Base-by-base conservation (phyloP, 169 alveolate species). In the Plasmodium gallinaceum region DNA sequence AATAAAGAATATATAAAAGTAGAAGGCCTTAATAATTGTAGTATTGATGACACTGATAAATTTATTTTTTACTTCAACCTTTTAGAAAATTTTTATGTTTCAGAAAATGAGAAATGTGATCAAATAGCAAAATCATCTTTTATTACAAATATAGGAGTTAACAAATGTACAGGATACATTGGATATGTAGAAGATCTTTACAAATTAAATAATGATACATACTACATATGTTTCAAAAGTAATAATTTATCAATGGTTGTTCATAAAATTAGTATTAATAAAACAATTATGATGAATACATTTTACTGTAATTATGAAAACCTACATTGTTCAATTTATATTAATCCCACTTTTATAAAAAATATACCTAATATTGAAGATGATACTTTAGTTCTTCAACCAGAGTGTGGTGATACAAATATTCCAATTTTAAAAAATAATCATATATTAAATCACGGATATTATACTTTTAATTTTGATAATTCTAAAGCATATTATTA, bases 21-120 rank as follows among this genome's bases (percentile, higher is more conserved):
- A 14, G 89, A 78, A 32, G 69, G 48, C 7, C n/a, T 66, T 22
- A 22, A 37, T 18, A 42, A 78, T 16, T 78, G 89, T 54, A 60
- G 37, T 69, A 70, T 32, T 48, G 52, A 78, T 14, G 64, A 48
- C 24, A 39, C 8, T 26, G 57, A 66, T 48, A 78, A 64, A 45
- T 78, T 78, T 24, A 57, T n/a, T 16, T 18, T 10, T 48, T 78
- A 78, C 65, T 48, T 78, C 48, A 37, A 43, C 54, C 69, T 78
- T n/a, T 51, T 78, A 54, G 68, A 65, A 2, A 45, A 32, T 58
- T n/a, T 78, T 18, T 10, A 58, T 45, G 37, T 78, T 66, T 78
- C 89, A 43, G 89, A 78, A 20, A 18, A 66, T 65, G 76, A 64
- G 51, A 48, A 65, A 32, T 78, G 89, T 65, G 70, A 78, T 51